Conservation (phyloP, 495 filamentous ascomycete species). For the Aspergillus sparsus region DNA sequence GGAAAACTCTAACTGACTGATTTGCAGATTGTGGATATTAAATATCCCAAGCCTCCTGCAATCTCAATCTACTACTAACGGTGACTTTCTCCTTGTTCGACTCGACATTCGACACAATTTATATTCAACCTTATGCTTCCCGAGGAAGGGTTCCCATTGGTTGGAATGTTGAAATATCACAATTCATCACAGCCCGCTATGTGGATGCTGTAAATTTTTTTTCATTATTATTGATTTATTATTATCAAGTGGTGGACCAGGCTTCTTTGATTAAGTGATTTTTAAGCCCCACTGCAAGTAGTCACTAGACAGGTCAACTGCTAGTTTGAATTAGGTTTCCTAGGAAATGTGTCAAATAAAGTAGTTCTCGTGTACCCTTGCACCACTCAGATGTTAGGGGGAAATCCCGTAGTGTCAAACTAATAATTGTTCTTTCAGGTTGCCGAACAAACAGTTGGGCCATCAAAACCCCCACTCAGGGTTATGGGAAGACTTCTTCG, state of each 20-base stretch:
- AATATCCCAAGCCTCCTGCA: background rate
- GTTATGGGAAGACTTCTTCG: background rate
- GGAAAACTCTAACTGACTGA: background rate
- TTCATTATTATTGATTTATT: background rate
- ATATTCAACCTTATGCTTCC: background rate
- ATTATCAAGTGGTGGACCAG: background rate
- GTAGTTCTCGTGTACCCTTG: conserved; percentile 2
- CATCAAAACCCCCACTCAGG: background rate
- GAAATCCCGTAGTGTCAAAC: background rate
- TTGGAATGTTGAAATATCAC: background rate
- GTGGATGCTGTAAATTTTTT: no score
- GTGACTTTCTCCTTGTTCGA: background rate
- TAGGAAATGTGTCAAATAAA: conserved; percentile 2
- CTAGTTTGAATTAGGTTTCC: background rate
- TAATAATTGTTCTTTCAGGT: background rate
- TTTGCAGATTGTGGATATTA: background rate
- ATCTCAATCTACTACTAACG: background rate
- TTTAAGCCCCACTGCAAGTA: background rate
- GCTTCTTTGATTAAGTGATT: background rate
- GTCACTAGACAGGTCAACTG: background rate
- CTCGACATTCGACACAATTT: background rate
- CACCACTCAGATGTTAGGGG: background rate
- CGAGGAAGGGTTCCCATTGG: no score
- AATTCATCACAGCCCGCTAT: background rate
- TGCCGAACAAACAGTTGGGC: background rate